Conservation (phyloP, 1,284 basidiomycete genomes). For the Ceratobasidium theobromae region DNA sequence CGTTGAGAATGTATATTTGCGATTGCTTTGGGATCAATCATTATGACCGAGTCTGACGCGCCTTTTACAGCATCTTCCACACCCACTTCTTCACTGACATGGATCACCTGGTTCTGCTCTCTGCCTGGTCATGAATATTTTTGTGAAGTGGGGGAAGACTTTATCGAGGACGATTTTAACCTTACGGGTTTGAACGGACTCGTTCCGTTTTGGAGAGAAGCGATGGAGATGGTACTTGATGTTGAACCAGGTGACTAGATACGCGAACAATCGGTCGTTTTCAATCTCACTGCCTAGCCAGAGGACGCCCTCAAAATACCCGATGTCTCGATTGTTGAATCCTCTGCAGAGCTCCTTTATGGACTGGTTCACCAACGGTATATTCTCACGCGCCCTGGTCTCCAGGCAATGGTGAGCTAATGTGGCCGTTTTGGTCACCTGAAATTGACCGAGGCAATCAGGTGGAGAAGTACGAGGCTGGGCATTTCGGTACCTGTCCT, state of each 20-base stretch:
- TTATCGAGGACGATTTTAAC: conserved; percentile 99
- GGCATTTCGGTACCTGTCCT: conserved; percentile 93
- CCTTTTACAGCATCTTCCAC: conserved; percentile 36
- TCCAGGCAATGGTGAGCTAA: conserved; percentile 86
- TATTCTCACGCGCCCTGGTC: conserved; percentile 90
- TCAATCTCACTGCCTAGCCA: conserved; percentile 49
- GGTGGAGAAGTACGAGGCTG: conserved; percentile 95
- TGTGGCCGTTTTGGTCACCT: neutral
- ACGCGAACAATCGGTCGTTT: neutral
- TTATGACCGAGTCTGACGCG: conserved; percentile 4
- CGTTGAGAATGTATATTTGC: conserved; percentile 4
- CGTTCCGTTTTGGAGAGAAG: conserved; percentile 99
- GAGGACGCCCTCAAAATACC: conserved; percentile 92
- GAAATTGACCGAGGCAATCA: conserved; percentile 45
- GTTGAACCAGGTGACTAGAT: conserved; percentile 86
- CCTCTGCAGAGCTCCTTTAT: conserved; percentile 95
- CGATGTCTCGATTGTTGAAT: conserved; percentile 97
- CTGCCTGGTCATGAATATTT: conserved; percentile 99
- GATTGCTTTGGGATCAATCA: neutral
- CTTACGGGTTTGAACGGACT: conserved; percentile 92
- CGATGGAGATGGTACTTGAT: conserved; percentile 99
- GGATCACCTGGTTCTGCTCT: conserved; percentile 99
- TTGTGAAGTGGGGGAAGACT: conserved; percentile 96
- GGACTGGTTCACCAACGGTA: conserved; percentile 97
- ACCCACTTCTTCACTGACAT: conserved; percentile 60